Conservation (phyloP, 2,329 filamentous ascomycete genomes). For the Orbilia javanica region DNA sequence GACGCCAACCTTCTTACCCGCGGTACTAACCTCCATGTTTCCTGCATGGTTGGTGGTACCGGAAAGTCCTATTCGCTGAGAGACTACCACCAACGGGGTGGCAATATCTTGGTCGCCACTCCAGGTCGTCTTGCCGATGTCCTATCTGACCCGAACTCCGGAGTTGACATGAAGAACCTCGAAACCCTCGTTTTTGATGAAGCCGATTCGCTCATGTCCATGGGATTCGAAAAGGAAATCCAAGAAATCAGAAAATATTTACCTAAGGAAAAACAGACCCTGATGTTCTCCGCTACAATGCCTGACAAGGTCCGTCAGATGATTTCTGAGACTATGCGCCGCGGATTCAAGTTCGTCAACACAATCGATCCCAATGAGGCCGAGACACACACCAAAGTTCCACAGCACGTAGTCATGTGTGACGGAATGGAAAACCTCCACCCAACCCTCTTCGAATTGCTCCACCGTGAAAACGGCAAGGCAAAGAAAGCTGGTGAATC, state of each 20-base stretch:
- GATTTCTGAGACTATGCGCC: conserved; percentile 82
- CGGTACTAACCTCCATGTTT: conserved; percentile 76
- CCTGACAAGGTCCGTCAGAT: conserved; percentile 84
- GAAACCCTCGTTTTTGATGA: conserved; percentile 75
- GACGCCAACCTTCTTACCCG: conserved; percentile 79
- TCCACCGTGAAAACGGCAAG: conserved; percentile 72
- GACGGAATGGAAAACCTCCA: conserved; percentile 79
- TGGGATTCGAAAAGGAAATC: conserved; percentile 77
- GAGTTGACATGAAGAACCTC: conserved; percentile 75
- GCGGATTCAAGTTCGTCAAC: conserved; percentile 87
- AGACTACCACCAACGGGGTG: conserved; percentile 79
- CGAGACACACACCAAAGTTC: conserved; percentile 85
- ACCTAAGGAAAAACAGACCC: conserved; percentile 84
- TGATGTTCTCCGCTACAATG: conserved; percentile 96
- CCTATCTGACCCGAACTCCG: conserved; percentile 74
- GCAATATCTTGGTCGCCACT: conserved; percentile 89
- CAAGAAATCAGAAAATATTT: conserved; percentile 73
- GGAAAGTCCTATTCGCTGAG: conserved; percentile 77
- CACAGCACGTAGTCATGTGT: conserved; percentile 79
- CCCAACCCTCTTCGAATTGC: conserved; percentile 82
- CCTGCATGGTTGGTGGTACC: conserved; percentile 91
- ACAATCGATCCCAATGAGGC: conserved; percentile 85
- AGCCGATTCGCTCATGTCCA: conserved; percentile 76
- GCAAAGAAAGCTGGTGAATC: conserved; percentile 68
- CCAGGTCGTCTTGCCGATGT: conserved; percentile 89